Conservation (phyloP, 495 filamentous ascomycete species). For the Lichenothelia convexa region DNA sequence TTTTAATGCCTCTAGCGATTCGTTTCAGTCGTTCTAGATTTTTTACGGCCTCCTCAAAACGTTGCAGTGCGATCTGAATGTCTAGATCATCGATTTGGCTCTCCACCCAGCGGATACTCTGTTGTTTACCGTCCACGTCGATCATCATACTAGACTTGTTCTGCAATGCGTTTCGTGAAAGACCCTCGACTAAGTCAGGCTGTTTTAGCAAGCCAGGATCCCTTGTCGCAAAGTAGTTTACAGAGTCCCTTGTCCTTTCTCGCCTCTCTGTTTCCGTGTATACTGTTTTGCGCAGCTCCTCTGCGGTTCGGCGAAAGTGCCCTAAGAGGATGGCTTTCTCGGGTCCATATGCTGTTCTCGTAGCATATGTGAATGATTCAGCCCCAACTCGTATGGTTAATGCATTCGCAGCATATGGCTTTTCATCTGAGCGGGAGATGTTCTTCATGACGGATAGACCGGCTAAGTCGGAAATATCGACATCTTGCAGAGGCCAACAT, state of each 20-base stretch:
- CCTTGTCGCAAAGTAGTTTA: conserved; percentile 61
- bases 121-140: conserved; percentile 89
- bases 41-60: conserved; percentile 66
- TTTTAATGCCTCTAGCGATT: conserved; percentile 60
- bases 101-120: conserved; percentile 90
- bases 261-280: conserved; percentile 69
- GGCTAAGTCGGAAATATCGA: too few relatives aligned
- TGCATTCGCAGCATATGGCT: conserved; percentile 46
- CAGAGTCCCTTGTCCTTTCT: conserved; percentile 57
- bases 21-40: conserved; percentile 67
- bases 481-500: conserved; percentile 87
- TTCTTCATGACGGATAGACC: too few relatives aligned
- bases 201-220: conserved; percentile 56
- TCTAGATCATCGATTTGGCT: conserved; percentile 89
- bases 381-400: conserved; percentile 78
- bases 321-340: conserved; percentile 68
- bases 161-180: conserved; percentile 40
- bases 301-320: conserved; percentile 77
- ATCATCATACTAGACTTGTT: conserved; percentile 60
- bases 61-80: conserved; percentile 82
- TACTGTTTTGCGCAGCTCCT: conserved; percentile 67
- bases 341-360: conserved; percentile 39
- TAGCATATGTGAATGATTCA: conserved; percentile 83
- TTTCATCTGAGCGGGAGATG: conserved; percentile 31
- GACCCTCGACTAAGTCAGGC: conserved; percentile 45